Evolutionary conservation across 345 rosid species (phyloP), one percentile per base, ranked within the genome.

Genomic region (Clarkia xantiana): DNA sequence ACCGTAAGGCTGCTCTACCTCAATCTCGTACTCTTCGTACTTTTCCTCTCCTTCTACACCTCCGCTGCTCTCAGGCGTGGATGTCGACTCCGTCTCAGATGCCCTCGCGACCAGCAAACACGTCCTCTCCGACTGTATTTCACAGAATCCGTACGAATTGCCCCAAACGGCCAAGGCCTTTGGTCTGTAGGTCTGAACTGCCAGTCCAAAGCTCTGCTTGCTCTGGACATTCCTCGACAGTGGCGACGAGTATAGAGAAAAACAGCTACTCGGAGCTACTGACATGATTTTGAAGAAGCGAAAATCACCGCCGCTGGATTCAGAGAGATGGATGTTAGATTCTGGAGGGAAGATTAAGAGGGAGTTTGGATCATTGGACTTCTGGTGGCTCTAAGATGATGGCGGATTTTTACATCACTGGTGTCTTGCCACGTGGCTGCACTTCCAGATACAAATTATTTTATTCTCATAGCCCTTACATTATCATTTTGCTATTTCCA

Each of bases 11-110:
- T 86, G 89, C 62, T 48, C 82, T 6, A 91, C 60, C 61, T 86
- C 98, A 18, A 91, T 73, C 72, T 86, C 96, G 58, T 86, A 91
- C 66, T 72, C 81, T 61, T 81, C 94, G 47, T 68, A 73, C 77
- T 29, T 29, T 7, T 29, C 36, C 36, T 73, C 67, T 49, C 66
- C 76, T 44, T 43, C 76, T 42, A 15, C 79, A 43, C 62, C 72
- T 59, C 34, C 82, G 14, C 61, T 49, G 40, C 57, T 76, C 51
- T 47, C 54, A 62, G 69, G 11, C 72, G 22, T 16, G 0, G 79
- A 62, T 25, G 81, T 42, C 51, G 94, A 49, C 57, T 76, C 84
- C 0, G 75, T 62, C 44, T 79, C 88, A 1, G 94, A 81, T 9
- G 94, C 90, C 50, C 68, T 82, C 49, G 58, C 64, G 50, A 56